Evolutionary conservation across 2,329 filamentous ascomycete species (phyloP).

Genomic region (Exophiala dermatitidis): DNA sequence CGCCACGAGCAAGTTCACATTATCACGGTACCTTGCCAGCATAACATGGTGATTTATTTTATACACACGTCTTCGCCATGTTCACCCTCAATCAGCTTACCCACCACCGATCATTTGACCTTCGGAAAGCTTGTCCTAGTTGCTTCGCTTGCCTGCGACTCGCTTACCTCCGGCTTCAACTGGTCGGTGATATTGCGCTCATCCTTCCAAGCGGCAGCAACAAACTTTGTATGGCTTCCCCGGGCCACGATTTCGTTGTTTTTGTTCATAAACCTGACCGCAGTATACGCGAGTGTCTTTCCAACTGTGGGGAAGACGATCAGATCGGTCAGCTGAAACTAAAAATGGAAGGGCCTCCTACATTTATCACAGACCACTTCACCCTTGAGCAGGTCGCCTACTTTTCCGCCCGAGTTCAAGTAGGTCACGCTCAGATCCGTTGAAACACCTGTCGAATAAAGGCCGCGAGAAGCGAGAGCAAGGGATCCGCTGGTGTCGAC

Average conservation of each 20-base stretch:
- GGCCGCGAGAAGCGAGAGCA: constrained; percentile 57
- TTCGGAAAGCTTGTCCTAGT: constrained; percentile 12
- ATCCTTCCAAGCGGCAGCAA: constrained; percentile 56
- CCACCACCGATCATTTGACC: too few relatives aligned
- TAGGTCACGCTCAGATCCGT: constrained; percentile 63
- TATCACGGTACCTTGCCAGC: too few relatives aligned
- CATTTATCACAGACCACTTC: constrained; percentile 61
- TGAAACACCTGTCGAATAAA: constrained; percentile 60
- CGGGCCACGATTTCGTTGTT: constrained; percentile 55
- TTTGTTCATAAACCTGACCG: constrained; percentile 53
- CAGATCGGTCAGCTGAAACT: too few relatives aligned
- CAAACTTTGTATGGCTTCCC: constrained; percentile 61
- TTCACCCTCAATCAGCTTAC: neutral
- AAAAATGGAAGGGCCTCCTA: constrained; percentile 30
- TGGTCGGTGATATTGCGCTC: constrained; percentile 55
- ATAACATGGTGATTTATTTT: neutral
- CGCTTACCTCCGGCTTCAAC: constrained; percentile 37
- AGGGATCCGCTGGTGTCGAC: constrained; percentile 61
- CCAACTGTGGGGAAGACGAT: constrained; percentile 43
- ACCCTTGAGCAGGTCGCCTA: constrained; percentile 54
- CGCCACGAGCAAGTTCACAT: too few relatives aligned
- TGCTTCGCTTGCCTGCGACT: constrained; percentile 19
- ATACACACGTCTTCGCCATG: neutral
- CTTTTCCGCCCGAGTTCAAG: constrained; percentile 55
- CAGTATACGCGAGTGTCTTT: constrained; percentile 59